Evolutionary conservation across 306 rosid species (phyloP).

Genomic region (Begonia peltatifolia): DNA sequence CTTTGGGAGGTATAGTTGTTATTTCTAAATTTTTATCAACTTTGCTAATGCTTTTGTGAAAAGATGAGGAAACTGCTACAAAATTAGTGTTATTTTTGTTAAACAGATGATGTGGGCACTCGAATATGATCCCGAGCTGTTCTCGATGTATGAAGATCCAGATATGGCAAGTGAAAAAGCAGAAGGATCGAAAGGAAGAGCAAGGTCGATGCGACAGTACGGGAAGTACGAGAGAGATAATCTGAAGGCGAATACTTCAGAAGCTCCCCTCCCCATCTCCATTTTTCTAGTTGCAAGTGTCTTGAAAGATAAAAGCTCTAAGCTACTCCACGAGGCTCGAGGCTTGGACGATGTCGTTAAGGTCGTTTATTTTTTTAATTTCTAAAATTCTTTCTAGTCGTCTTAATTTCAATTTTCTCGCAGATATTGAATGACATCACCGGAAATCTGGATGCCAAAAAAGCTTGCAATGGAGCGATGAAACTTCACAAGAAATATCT

Average conservation of each 20-base stretch:
- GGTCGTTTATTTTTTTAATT: constrained; percentile 34
- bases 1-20: constrained; percentile 75
- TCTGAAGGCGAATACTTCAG: constrained; percentile 50
- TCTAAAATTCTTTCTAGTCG: neutral
- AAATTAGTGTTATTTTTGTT: too few species aligned
- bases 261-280: constrained; percentile 80
- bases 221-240: constrained; percentile 86
- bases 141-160: constrained; percentile 54
- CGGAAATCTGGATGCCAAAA: constrained; percentile 89
- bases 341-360: constrained; percentile 94
- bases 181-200: constrained; percentile 46
- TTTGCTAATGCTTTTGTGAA: too few species aligned
- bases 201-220: constrained; percentile 65
- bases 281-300: constrained; percentile 96
- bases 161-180: constrained; percentile 23
- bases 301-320: constrained; percentile 79
- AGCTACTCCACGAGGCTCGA: constrained; percentile 72
- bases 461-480: constrained; percentile 92
- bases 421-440: constrained; percentile 93
- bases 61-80: neutral
- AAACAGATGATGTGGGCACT: constrained; percentile 99
- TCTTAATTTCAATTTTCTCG: neutral
- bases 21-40: too few species aligned
- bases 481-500: constrained; percentile 92
- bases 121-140: constrained; percentile 78